Conservation (phyloP, 2,329 filamentous ascomycete genomes). For the Alternaria triticina region DNA sequence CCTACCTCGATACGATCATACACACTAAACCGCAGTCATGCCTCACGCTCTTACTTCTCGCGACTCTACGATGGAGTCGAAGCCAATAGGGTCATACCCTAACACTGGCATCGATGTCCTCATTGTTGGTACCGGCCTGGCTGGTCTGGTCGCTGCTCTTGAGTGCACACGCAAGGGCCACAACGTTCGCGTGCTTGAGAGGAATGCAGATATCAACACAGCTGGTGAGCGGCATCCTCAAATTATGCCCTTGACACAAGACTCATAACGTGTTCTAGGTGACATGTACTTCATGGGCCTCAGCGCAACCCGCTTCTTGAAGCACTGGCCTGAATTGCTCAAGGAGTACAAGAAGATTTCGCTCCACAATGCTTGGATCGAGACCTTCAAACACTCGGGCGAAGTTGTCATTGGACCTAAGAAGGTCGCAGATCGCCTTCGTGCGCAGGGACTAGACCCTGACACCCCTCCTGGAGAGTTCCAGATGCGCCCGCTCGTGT, state of each 20-base stretch:
- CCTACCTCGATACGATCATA: constrained; percentile 3
- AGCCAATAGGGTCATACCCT: constrained; percentile 61
- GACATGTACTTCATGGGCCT: constrained; percentile 68
- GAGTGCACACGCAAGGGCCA: constrained; percentile 51
- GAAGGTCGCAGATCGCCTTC: constrained; percentile 59
- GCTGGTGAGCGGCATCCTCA: constrained; percentile 49
- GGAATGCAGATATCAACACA: constrained; percentile 59
- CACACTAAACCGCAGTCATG: constrained; percentile 27
- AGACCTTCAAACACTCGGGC: constrained; percentile 62
- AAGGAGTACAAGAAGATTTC: constrained; percentile 60
- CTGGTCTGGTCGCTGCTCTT: constrained; percentile 47
- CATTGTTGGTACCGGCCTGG: constrained; percentile 49
- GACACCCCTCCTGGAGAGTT: constrained; percentile 61
- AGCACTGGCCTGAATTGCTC: constrained; percentile 62
- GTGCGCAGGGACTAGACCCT: constrained; percentile 52
- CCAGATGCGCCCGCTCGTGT: constrained; percentile 63
- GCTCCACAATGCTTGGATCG: constrained; percentile 62
- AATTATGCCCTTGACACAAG: neutral
- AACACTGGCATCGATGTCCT: constrained; percentile 50
- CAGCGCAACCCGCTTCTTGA: constrained; percentile 62
- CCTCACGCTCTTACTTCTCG: constrained; percentile 54
- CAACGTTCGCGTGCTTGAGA: constrained; percentile 50
- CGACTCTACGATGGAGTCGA: constrained; percentile 55
- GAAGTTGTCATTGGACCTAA: constrained; percentile 57
- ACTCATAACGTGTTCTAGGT: constrained; percentile 45